Evolutionary conservation across 192 early-diverging fungal species (phyloP).

Genomic region (Podila minutissima): DNA sequence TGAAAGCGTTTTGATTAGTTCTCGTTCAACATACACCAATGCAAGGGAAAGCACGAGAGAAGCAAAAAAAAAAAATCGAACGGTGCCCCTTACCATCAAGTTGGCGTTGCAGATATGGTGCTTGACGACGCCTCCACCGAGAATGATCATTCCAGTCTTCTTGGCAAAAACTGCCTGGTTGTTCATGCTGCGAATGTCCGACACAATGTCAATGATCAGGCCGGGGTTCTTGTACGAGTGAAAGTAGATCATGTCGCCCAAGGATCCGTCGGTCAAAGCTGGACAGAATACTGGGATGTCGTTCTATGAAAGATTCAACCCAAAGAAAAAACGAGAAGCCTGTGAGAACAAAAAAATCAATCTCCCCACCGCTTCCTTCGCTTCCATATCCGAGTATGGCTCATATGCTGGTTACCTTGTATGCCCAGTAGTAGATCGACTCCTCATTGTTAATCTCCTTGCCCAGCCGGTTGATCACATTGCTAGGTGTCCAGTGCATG

Average conservation of each 20-base stretch:
- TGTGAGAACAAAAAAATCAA: neutral
- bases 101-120: slow-evolving; percentile 99
- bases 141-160: slow-evolving; percentile 95
- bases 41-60: neutral
- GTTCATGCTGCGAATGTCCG: slow-evolving; percentile 93
- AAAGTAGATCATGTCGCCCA: slow-evolving; percentile 99
- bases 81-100: slow-evolving; percentile 74
- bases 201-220: slow-evolving; percentile 90
- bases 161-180: slow-evolving; percentile 94
- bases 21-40: neutral
- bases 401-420: slow-evolving; percentile 64
- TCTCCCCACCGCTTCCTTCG: neutral
- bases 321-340: slow-evolving; percentile 9
- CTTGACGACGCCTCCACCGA: slow-evolving; percentile 97
- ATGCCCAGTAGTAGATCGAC: slow-evolving; percentile 98
- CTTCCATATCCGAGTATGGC: too few relatives aligned
- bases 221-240: slow-evolving; percentile 97
- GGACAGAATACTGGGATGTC: slow-evolving; percentile 98
- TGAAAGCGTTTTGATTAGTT: neutral
- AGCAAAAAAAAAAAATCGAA: neutral
- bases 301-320: slow-evolving; percentile 63
- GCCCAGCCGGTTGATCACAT: slow-evolving; percentile 87
- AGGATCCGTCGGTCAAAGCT: slow-evolving; percentile 95
- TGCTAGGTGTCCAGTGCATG: slow-evolving; percentile 90
- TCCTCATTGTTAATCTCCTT: slow-evolving; percentile 88